A percentile compares a stretch with the other conserved stretches of the same genome.
Evolutionary conservation across 2,329 filamentous ascomycete genomes (phyloP).

Genomic region (Dothistroma pini): DNA sequence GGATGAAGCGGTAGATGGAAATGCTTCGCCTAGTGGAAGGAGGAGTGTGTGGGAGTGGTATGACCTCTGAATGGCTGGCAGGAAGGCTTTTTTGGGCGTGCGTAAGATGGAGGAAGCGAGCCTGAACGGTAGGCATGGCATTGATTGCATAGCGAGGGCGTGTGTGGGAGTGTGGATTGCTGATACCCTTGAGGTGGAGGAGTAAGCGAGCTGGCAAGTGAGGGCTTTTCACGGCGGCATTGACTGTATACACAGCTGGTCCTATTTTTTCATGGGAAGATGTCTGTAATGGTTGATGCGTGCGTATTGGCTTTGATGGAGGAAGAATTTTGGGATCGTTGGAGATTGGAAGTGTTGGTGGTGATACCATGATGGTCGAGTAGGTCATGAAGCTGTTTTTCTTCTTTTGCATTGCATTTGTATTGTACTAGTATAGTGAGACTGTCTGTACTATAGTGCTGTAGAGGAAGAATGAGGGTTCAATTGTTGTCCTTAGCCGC

Average conservation of each 20-base stretch:
- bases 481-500: not conserved
- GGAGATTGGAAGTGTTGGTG: not conserved
- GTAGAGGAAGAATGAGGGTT: not conserved
- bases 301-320: not conserved
- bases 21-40: not conserved
- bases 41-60: not conserved
- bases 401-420: not conserved
- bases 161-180: not conserved
- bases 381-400: not conserved
- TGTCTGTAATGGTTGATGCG: constrained; percentile 1
- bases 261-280: not conserved
- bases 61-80: not conserved
- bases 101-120: not conserved
- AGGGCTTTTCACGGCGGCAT: not conserved
- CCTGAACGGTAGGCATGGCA: not conserved
- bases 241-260: not conserved
- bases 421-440: not conserved
- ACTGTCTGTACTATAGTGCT: not conserved
- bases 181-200: not conserved
- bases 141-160: not conserved
- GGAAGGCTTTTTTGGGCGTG: not conserved
- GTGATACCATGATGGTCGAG: not conserved
- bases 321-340: not conserved
- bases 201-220: too few species aligned
- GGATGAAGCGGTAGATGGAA: not conserved